Evolutionary conservation across 2,329 filamentous ascomycete species (phyloP), one percentile per base, ranked within the genome.

Genomic region (Sporothrix schenckii): DNA sequence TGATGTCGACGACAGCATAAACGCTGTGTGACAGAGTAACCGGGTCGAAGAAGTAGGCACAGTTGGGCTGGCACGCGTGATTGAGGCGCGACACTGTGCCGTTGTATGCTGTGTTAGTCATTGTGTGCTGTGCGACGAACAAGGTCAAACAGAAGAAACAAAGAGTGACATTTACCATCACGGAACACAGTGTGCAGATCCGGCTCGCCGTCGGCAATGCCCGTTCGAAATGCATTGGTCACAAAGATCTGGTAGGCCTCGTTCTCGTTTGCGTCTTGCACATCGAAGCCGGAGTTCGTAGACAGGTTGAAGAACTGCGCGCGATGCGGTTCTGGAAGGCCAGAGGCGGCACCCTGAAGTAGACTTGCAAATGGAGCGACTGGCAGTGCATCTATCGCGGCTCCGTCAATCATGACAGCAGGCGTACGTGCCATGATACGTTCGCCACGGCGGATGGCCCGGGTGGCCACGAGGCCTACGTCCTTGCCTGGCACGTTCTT

Each of bases 41-140:
- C 13, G 77, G 74, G 69, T 81, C 78, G 66, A 80, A 79, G 61
- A 79, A 78, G 73, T 80, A 81, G 21, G 76, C 78, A 52, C 76
- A 78, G 72, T 81, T 82, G 27, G 80, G 81, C n/a, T 77, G 76
- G 70, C 81, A 82, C 69, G 80, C 80, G 72, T 83, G 81, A 70
- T 83, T 82, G 69, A 82, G 75, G 2, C 80, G 76, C 52, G 80
- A 79, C 9, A 79, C 79, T 79, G 41, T 14, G 14, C 41, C 49
- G 49, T 50, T n/a, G n/a, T 19, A n/a, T 54, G 53, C n/a, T 39
- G 53, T 65, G 9, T 7, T 67, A 68, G 41, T 39, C 21, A 13
- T 49, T 14, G 44, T 63, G 58, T 44, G 39, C 13, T 7, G 58
- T 4, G 14, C 16, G 41, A 44, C 58, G 14, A 11, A 30, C n/a